A percentile compares a stretch with the other conserved stretches of the same genome.
These are phyloP conservation scores for Globisporangium heterothallicum DNA, from an alignment of 352 stramenopile genomes.

Conservation along the genomic window DNA sequence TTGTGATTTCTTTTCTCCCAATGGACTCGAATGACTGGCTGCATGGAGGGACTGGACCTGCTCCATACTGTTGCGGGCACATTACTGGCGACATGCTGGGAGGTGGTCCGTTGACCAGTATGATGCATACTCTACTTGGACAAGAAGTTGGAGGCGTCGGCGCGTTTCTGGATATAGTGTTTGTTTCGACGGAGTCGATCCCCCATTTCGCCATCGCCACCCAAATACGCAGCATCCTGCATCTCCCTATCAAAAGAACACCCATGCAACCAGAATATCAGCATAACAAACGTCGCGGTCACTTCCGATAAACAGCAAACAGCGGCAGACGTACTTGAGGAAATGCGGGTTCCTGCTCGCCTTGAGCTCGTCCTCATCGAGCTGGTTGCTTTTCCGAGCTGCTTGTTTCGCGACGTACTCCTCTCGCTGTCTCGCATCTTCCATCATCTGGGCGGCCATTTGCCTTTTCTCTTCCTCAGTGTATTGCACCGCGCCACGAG, in stretches of 20 bases:
- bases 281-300: neutral
- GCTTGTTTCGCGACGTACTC: conserved; percentile 48
- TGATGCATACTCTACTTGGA: conserved; percentile 36
- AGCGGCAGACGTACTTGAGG: conserved; percentile 47
- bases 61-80: neutral
- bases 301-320: conserved; percentile 3
- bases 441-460: conserved; percentile 64
- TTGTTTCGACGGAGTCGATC: conserved; percentile 74
- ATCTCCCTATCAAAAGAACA: conserved; percentile 40
- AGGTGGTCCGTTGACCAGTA: neutral
- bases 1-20: neutral
- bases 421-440: conserved; percentile 68
- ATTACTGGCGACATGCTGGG: conserved; percentile 1
- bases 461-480: conserved; percentile 61
- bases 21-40: neutral
- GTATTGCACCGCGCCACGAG: conserved; percentile 11
- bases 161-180: conserved; percentile 82
- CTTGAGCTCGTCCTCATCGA: conserved; percentile 52
- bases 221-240: conserved; percentile 69
- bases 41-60: neutral
- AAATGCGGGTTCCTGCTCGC: conserved; percentile 62
- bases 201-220: conserved; percentile 55
- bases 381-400: conserved; percentile 41
- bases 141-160: conserved; percentile 76
- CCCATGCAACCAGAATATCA: no score